These are phyloP conservation scores for Biscogniauxia marginata DNA, from an alignment of 2,329 filamentous ascomycete species.

Conservation along the genomic window DNA sequence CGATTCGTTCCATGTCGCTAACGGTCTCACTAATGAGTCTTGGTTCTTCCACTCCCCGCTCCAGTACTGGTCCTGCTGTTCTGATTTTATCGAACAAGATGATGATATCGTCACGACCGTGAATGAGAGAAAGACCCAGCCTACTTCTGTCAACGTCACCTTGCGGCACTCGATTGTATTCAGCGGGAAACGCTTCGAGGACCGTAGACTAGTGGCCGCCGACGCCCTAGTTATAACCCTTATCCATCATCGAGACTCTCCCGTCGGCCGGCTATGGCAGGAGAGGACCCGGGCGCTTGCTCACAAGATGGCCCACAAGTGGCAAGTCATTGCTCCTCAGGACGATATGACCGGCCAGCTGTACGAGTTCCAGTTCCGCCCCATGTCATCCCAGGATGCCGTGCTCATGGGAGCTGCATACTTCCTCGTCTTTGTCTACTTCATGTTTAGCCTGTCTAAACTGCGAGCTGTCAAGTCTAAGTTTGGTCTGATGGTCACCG, in stretches of 20 bases:
- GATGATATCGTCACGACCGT: slow-evolving; percentile 65
- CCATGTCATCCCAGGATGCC: slow-evolving; percentile 67
- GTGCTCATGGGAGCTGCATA: slow-evolving; percentile 65
- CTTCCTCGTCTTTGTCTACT: slow-evolving; percentile 60
- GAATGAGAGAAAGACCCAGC: slow-evolving; percentile 60
- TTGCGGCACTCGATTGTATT: slow-evolving; percentile 78
- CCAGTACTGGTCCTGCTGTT: slow-evolving; percentile 75
- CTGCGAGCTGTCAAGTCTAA: slow-evolving; percentile 74
- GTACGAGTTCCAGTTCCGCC: slow-evolving; percentile 77
- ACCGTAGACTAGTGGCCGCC: slow-evolving; percentile 65
- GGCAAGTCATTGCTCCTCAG: slow-evolving; percentile 61
- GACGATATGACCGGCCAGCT: slow-evolving; percentile 59
- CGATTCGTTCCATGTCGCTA: slow-evolving; percentile 57
- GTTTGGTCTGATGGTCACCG: slow-evolving; percentile 68
- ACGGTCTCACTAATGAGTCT: slow-evolving; percentile 59
- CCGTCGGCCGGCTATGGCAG: slow-evolving; percentile 65
- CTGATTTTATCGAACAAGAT: slow-evolving; percentile 57
- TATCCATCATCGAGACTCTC: slow-evolving; percentile 65
- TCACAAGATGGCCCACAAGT: slow-evolving; percentile 48
- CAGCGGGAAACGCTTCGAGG: slow-evolving; percentile 74
- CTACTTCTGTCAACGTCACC: slow-evolving; percentile 70
- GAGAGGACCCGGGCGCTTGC: slow-evolving; percentile 55
- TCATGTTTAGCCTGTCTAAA: slow-evolving; percentile 65
- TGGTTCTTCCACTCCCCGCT: slow-evolving; percentile 84
- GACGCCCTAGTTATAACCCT: slow-evolving; percentile 78